Evolutionary conservation across 2,329 filamentous ascomycete species (phyloP), one percentile per base, ranked within the genome.

Genomic region (Dothideomycetes sp.): DNA sequence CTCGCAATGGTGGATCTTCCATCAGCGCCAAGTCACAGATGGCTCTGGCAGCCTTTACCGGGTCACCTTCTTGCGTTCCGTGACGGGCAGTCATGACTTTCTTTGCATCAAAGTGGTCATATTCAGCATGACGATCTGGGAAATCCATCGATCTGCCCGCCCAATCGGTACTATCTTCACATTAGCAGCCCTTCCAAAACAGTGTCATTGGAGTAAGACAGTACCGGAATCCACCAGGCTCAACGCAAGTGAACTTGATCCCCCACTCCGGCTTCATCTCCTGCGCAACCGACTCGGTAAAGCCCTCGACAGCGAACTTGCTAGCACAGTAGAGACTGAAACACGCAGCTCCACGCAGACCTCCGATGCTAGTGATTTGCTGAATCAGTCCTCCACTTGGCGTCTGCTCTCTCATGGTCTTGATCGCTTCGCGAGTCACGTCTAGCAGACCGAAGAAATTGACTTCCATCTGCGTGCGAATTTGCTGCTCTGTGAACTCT

Each of bases 371-470:
- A 4, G 68, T 72, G 30, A 77, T 15, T 43, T 77, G 70, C 29
- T 75, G 56, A 10, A 78, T 68, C 4, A 72, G 55, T 5, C 73
- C 73, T 3, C 73, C 72, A 45, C 46, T 31, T 37, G 64, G 66
- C 58, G 50, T 70, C 53, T 44, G 58, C 43, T 60, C 60, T n/a
- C 64, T 55, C 62, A 68, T 64, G n/a, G 53, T 51, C 41, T 63
- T 55, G 44, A 68, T 54, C 1, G 63, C 63, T 45, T 56, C 59
- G 32, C 62, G 57, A 4, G 72, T 76, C 1, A 76, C 68, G 33
- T 70, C 62, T 3, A 77, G 52, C 1, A 75, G 54, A 3, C 75
- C 75, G 40, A 73, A 75, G 50, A 77, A 71, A 48, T 79, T 79
- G 43, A 73, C 65, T 37, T 79, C 70, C 54, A 79, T 67, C 48